phyloP scores from a whole-genome alignment of 1,284 basidiomycete species.

The Apiotrichum porosum region DNA sequence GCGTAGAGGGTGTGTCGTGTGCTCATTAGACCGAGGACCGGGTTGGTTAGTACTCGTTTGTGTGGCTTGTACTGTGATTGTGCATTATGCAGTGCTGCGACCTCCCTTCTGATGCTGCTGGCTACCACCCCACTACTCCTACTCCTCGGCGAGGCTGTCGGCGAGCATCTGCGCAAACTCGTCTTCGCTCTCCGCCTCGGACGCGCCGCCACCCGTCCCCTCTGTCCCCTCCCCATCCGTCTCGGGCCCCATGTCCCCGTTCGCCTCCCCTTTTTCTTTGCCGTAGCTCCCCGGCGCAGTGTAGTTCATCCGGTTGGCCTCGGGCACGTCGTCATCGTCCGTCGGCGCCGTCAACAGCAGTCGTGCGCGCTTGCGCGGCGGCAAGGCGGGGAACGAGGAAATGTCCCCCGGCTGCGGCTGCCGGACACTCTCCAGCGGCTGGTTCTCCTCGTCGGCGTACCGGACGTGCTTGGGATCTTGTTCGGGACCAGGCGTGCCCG shows the following conservation, averaged over 20 bases:
- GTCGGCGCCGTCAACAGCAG: slow-evolving; percentile 30
- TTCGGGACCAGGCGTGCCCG: neutral
- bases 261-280: neutral
- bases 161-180: slow-evolving; percentile 36
- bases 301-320: slow-evolving; percentile 27
- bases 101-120: too few relatives aligned
- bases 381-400: slow-evolving; percentile 17
- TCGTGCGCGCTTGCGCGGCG: slow-evolving; percentile 18
- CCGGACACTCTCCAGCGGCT: slow-evolving; percentile 27
- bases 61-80: too few relatives aligned
- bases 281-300: neutral
- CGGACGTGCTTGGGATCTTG: slow-evolving; percentile 28
- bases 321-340: slow-evolving; percentile 18
- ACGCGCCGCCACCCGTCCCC: neutral
- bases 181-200: slow-evolving; percentile 13
- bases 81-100: too few relatives aligned
- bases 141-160: neutral
- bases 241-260: neutral
- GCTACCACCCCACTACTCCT: too few relatives aligned
- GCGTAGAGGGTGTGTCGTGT: too few relatives aligned
- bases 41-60: too few relatives aligned
- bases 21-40: too few relatives aligned
- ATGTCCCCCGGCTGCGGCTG: slow-evolving; percentile 19
- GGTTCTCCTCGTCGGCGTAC: slow-evolving; percentile 41
- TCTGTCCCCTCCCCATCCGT: slow-evolving; percentile 12